Percentiles rank a stretch among this genome's conserved stretches.
These are phyloP conservation scores for Candida schatavii DNA, from an alignment of 805 yeast species.

Conservation along the genomic window DNA sequence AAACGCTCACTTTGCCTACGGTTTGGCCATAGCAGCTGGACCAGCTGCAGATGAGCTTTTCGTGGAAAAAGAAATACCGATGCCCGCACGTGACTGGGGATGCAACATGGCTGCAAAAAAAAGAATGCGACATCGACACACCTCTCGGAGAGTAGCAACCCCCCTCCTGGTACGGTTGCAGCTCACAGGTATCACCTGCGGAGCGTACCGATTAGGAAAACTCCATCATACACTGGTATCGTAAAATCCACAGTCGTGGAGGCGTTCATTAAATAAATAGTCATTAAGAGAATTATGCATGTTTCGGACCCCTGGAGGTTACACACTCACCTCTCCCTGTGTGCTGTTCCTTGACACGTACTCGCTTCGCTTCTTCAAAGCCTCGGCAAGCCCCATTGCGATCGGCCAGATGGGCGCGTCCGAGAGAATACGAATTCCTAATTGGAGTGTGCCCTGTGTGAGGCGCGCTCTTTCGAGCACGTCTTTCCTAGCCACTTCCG, in stretches of 20 bases:
- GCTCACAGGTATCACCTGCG: too few relatives aligned
- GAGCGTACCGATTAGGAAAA: too few relatives aligned
- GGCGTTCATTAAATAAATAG: constrained; percentile 1
- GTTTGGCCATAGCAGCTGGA: too few relatives aligned
- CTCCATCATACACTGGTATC: too few relatives aligned
- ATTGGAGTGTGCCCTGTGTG: constrained; percentile 55
- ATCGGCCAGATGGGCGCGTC: constrained; percentile 90
- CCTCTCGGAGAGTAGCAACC: too few relatives aligned
- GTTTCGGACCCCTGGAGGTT: not conserved
- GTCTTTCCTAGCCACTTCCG: constrained; percentile 23
- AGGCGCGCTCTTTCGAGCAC: constrained; percentile 49
- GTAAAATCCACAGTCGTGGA: not conserved
- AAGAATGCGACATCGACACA: too few relatives aligned
- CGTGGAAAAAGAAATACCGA: constrained; percentile 2
- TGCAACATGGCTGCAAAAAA: too few relatives aligned
- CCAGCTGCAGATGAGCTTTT: too few relatives aligned
- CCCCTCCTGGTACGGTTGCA: too few relatives aligned
- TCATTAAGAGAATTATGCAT: not conserved
- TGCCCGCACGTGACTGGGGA: not conserved
- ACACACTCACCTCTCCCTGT: not conserved
- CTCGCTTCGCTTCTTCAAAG: constrained; percentile 55
- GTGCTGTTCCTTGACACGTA: not conserved
- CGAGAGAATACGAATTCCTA: constrained; percentile 74
- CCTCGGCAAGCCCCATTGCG: constrained; percentile 76
- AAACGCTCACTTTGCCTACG: too few relatives aligned